A percentile compares a stretch with the other conserved stretches of the same genome.
Evolutionary conservation across 192 early-diverging fungal species (phyloP).

Genomic region (Backusella psychrophila): DNA sequence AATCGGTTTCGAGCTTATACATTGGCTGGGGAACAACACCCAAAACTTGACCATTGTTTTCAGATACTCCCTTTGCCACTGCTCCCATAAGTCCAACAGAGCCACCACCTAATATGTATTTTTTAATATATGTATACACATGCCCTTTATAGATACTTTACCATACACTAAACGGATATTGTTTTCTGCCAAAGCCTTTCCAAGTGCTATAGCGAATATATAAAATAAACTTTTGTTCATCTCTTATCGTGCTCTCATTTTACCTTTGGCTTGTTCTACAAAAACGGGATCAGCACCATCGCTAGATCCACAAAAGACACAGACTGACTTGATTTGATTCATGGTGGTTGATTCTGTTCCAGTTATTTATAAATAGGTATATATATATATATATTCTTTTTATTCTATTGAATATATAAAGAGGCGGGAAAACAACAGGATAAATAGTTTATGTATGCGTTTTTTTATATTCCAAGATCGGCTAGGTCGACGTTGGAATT

Average conservation of each 20-base stretch:
- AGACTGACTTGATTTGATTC: conserved; percentile 13
- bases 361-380: background rate
- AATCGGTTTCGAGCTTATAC: conserved; percentile 29
- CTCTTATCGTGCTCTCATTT: background rate
- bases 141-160: conserved; percentile 21
- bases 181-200: conserved; percentile 48
- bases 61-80: conserved; percentile 64
- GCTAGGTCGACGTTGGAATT: too few relatives aligned
- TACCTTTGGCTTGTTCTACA: conserved; percentile 42
- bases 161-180: conserved; percentile 68
- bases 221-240: background rate
- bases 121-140: background rate
- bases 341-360: background rate
- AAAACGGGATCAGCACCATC: conserved; percentile 43
- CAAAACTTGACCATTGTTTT: conserved; percentile 60
- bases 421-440: background rate
- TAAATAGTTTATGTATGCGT: too few relatives aligned
- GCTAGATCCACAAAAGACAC: conserved; percentile 21
- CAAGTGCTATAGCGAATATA: conserved; percentile 39
- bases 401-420: background rate
- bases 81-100: conserved; percentile 78
- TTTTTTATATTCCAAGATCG: too few relatives aligned
- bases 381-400: background rate
- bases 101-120: conserved; percentile 49
- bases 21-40: conserved; percentile 78